phyloP scores from a whole-genome alignment of 148 eudicot species.

The Linanthus parryae region DNA sequence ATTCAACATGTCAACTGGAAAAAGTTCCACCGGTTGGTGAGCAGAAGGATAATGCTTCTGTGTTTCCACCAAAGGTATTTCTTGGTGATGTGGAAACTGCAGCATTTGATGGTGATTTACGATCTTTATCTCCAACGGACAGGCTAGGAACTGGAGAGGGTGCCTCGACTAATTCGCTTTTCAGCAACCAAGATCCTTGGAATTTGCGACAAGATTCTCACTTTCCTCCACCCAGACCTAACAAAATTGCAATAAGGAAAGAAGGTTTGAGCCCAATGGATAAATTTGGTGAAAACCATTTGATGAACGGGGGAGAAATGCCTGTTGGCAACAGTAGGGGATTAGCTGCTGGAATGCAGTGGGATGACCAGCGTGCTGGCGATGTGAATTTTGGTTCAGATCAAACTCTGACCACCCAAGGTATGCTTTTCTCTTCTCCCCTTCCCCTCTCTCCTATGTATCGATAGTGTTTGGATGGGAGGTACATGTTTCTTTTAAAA shows the following conservation, averaged over 20 bases:
- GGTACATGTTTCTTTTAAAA: neutral
- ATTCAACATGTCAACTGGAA: slow-evolving; percentile 24
- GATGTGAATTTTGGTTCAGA: slow-evolving; percentile 28
- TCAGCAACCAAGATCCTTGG: slow-evolving; percentile 81
- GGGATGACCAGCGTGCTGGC: slow-evolving; percentile 27
- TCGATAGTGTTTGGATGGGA: neutral
- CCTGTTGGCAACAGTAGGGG: slow-evolving; percentile 29
- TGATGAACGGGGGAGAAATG: slow-evolving; percentile 32
- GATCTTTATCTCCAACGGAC: slow-evolving; percentile 30
- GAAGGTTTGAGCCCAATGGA: slow-evolving; percentile 37
- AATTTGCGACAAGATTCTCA: slow-evolving; percentile 47
- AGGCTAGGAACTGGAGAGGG: slow-evolving; percentile 38
- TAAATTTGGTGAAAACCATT: slow-evolving; percentile 31
- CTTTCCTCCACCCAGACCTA: slow-evolving; percentile 71
- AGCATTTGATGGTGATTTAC: slow-evolving; percentile 14
- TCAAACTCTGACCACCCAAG: slow-evolving; percentile 38
- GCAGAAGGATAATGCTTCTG: slow-evolving; percentile 27
- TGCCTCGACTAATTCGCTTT: slow-evolving; percentile 57
- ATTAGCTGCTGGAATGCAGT: slow-evolving; percentile 22
- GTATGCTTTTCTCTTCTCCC: slow-evolving; percentile 18
- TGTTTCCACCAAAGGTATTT: slow-evolving; percentile 21
- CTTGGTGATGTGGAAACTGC: slow-evolving; percentile 24
- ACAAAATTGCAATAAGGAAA: slow-evolving; percentile 39
- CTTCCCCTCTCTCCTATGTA: neutral
- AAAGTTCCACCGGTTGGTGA: slow-evolving; percentile 29